Evolutionary conservation across 176 grass and related monocot genomes (phyloP).

Genomic region (Carex parvula): DNA sequence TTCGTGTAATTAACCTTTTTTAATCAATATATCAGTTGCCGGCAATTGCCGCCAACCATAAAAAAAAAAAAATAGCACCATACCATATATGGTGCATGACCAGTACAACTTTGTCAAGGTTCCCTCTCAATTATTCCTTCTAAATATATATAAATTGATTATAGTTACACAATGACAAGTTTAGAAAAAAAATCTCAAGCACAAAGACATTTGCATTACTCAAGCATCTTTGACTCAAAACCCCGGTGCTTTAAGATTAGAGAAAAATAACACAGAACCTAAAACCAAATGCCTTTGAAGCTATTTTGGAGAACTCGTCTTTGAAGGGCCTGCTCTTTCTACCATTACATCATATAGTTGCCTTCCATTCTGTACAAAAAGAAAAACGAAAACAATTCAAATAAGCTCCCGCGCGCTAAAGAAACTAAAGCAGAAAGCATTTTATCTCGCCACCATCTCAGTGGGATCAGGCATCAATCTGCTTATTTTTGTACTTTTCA

Average conservation of each 20-base stretch:
- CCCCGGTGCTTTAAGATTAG: background rate
- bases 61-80: too few relatives aligned
- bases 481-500: background rate
- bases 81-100: background rate
- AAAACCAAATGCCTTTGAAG: background rate
- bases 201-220: background rate
- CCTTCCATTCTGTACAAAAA: conserved; percentile 53
- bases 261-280: background rate
- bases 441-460: background rate
- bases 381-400: background rate
- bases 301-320: conserved; percentile 67
- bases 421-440: background rate
- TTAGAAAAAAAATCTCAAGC: background rate
- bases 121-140: background rate
- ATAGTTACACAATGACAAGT: background rate
- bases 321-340: conserved; percentile 72
- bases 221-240: background rate
- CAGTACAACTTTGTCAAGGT: background rate
- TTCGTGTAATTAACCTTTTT: too few relatives aligned
- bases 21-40: too few relatives aligned
- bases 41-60: too few relatives aligned
- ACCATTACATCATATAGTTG: conserved; percentile 86
- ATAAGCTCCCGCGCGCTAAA: background rate
- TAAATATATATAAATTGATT: background rate
- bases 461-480: background rate